Base-by-base conservation (phyloP, 2,329 filamentous ascomycete genomes). In the Clarireedia sp. region DNA sequence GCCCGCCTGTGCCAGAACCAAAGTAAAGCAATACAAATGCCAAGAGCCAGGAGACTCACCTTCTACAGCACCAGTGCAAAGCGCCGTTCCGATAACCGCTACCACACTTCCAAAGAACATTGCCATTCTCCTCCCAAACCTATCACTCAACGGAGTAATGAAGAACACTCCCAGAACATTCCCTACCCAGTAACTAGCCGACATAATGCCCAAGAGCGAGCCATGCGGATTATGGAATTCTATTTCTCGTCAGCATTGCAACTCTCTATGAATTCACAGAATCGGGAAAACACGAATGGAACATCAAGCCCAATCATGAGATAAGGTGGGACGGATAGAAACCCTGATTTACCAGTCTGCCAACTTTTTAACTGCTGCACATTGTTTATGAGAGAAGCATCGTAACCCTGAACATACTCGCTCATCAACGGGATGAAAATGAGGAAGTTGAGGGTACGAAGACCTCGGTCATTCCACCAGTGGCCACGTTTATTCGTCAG, bases 331-430 rank as follows among this genome's bases (percentile, higher is more conserved):
- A 43, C 16, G n/a, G 29, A 36, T 33, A 33, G 29, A 12, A 33
- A 10, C 10, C 29, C 5, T 14, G 3, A 40, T 19, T 16, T 60
- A 57, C 59, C 59, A 5, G 54, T 57, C 19, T 54, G 57, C 59
- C 60, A 62, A 17, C 29, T 37, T 21, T 52, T 38, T 14, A 62
- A 48, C 48, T 60, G 57, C 51, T 62, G 59, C 10, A 62, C 52
- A 57, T 60, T 59, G 41, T 62, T 62, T 10, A 60, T 60, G 5
- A 62, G 38, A 54, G 46, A 52, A 3, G 54, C 41, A 21, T 59
- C 56, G 29, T 62, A 62, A 7, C 57, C 59, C 51, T 61, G 60
- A 17, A 62, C 57, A 56, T 59, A 61, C 44, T 62, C 59, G 51
- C 60, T 62, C 59, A 59, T 60, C 29, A 61, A 37, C 1, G 60